Conservation (phyloP, 202 grass and related monocot genomes). For the Tripidium arundinaceum region DNA sequence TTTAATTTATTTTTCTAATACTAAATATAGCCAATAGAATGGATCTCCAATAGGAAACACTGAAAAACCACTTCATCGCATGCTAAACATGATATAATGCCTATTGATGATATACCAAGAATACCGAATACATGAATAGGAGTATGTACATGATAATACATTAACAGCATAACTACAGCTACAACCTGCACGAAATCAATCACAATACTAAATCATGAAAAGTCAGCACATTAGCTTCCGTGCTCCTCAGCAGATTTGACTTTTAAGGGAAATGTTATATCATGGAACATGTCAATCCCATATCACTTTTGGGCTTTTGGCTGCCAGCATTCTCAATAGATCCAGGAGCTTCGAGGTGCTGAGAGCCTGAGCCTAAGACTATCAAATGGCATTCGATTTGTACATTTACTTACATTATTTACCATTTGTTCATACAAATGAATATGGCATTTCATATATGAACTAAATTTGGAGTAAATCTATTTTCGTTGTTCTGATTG, state of each 20-base stretch:
- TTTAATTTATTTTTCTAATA: neutral
- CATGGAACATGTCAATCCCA: neutral
- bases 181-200: neutral
- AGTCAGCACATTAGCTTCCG: neutral
- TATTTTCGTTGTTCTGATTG: neutral
- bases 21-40: slow-evolving; percentile 1
- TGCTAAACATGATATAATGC: neutral
- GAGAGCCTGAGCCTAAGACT: neutral
- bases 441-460: neutral
- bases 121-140: neutral
- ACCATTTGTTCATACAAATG: neutral
- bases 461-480: neutral
- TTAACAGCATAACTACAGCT: neutral
- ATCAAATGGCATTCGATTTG: neutral
- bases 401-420: neutral
- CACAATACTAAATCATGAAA: neutral
- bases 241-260: neutral
- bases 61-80: neutral
- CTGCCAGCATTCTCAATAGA: too few relatives aligned
- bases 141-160: neutral
- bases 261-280: neutral
- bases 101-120: neutral
- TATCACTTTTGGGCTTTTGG: neutral
- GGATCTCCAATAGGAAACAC: neutral
- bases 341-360: slow-evolving; percentile 6